Percentiles rank a stretch among this genome's conserved stretches.
phyloP scores from a whole-genome alignment of 2,329 filamentous ascomycete species.

The Cyanodermella asteris region DNA sequence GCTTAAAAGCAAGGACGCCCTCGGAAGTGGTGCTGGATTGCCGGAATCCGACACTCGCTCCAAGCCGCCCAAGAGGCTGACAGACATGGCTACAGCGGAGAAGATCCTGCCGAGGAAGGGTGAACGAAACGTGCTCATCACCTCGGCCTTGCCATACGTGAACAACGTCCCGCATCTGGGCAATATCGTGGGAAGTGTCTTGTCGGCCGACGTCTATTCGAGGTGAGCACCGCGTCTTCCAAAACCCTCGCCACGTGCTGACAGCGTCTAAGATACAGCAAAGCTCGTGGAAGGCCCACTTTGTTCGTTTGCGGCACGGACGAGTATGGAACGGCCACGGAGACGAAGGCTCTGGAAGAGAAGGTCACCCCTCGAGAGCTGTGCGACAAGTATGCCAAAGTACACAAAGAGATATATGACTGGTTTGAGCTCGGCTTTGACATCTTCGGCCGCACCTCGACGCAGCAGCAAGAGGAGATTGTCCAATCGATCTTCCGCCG shows the following conservation, averaged over 20 bases:
- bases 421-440: slow-evolving; percentile 95
- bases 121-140: slow-evolving; percentile 75
- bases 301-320: slow-evolving; percentile 77
- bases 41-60: too few relatives aligned
- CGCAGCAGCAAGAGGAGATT: slow-evolving; percentile 71
- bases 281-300: slow-evolving; percentile 56
- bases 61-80: too few relatives aligned
- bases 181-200: slow-evolving; percentile 69
- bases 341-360: slow-evolving; percentile 85
- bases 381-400: slow-evolving; percentile 77
- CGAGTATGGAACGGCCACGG: slow-evolving; percentile 89
- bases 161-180: slow-evolving; percentile 62
- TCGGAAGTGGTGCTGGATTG: too few relatives aligned
- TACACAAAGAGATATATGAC: slow-evolving; percentile 79
- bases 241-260: slow-evolving; percentile 4
- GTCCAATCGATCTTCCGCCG: slow-evolving; percentile 77
- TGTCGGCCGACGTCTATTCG: slow-evolving; percentile 73
- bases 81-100: slow-evolving; percentile 9
- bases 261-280: slow-evolving; percentile 39
- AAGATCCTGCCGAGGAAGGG: slow-evolving; percentile 43
- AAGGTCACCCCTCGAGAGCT: slow-evolving; percentile 61
- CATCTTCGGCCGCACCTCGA: slow-evolving; percentile 84
- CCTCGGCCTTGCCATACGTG: slow-evolving; percentile 75
- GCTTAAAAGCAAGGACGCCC: too few relatives aligned
- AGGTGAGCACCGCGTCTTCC: slow-evolving; percentile 8